These are phyloP conservation scores for Glycyrrhiza uralensis DNA, from an alignment of 306 rosid species.

Conservation along the genomic window DNA sequence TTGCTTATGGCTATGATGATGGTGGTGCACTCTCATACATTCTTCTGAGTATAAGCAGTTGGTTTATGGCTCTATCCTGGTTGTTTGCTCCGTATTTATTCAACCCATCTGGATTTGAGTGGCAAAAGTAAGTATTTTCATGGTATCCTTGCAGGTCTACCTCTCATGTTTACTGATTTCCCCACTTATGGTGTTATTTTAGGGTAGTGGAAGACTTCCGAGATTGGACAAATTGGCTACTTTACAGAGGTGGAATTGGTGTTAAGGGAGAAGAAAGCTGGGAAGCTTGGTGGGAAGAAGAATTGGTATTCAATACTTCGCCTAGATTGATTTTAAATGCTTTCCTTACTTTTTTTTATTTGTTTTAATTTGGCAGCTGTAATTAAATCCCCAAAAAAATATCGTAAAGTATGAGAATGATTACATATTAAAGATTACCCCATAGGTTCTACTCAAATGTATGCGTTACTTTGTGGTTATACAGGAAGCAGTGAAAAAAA, in stretches of 20 bases:
- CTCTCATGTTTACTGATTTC: conserved; percentile 20
- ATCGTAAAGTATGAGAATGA: not conserved
- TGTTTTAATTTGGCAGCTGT: not conserved
- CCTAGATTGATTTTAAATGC: not conserved
- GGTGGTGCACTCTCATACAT: conserved; percentile 68
- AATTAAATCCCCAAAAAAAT: not conserved
- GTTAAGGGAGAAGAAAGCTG: conserved; percentile 98
- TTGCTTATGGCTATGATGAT: conserved; percentile 78
- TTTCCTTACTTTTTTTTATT: not conserved
- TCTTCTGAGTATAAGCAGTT: conserved; percentile 83
- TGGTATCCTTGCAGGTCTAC: not conserved
- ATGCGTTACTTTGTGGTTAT: not conserved
- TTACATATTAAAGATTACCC: not conserved
- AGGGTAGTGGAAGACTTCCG: conserved; percentile 88
- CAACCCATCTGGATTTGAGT: conserved; percentile 97
- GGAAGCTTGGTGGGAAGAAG: conserved; percentile 99
- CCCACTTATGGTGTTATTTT: conserved; percentile 17
- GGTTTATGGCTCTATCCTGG: conserved; percentile 99
- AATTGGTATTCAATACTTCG: conserved; percentile 58
- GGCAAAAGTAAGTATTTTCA: conserved; percentile 80
- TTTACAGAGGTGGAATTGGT: conserved; percentile 93
- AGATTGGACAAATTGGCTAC: conserved; percentile 98
- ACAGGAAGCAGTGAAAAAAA: too few species aligned
- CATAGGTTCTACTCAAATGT: not conserved
- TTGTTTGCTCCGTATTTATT: conserved; percentile 93